These are phyloP conservation scores for Vanrija humicola DNA, from an alignment of 1,284 basidiomycete genomes.

Conservation along the genomic window DNA sequence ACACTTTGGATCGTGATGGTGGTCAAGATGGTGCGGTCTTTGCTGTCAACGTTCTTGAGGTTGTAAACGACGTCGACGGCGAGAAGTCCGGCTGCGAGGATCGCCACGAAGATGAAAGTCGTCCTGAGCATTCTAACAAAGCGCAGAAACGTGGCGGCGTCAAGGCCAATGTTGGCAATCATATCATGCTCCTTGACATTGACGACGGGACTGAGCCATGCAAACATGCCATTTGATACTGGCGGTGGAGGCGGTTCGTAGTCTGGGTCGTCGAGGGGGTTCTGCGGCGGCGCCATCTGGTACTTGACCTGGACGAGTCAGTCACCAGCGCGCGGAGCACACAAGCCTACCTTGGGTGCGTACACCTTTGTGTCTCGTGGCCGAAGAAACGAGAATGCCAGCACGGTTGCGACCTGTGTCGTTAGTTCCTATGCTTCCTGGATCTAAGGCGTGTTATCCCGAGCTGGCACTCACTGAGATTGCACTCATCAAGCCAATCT, in stretches of 20 bases:
- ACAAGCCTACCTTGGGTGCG: conserved; percentile 51
- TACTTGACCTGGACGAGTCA: conserved; percentile 63
- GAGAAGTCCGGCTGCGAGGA: conserved; percentile 67
- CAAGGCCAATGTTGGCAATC: conserved; percentile 84
- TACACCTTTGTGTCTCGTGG: conserved; percentile 64
- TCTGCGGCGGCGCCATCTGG: conserved; percentile 51
- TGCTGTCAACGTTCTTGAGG: conserved; percentile 59
- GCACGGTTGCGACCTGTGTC: conserved; percentile 56
- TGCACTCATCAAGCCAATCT: conserved; percentile 67
- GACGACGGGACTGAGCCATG: conserved; percentile 84
- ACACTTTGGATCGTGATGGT: conserved; percentile 71
- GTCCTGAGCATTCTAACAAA: conserved; percentile 79
- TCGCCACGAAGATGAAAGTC: conserved; percentile 62
- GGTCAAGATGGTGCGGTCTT: conserved; percentile 54
- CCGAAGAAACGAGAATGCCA: conserved; percentile 70
- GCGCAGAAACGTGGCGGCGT: conserved; percentile 87
- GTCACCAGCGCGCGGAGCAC: not conserved
- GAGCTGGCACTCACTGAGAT: conserved; percentile 57
- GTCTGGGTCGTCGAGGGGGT: conserved; percentile 36
- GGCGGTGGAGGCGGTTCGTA: conserved; percentile 50
- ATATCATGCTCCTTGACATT: conserved; percentile 81
- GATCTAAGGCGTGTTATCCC: not conserved
- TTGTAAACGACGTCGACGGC: conserved; percentile 63
- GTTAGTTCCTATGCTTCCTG: not conserved
- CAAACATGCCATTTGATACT: conserved; percentile 74